phyloP scores from a whole-genome alignment of 1,284 basidiomycete genomes.

The Rhodofomes roseus region DNA sequence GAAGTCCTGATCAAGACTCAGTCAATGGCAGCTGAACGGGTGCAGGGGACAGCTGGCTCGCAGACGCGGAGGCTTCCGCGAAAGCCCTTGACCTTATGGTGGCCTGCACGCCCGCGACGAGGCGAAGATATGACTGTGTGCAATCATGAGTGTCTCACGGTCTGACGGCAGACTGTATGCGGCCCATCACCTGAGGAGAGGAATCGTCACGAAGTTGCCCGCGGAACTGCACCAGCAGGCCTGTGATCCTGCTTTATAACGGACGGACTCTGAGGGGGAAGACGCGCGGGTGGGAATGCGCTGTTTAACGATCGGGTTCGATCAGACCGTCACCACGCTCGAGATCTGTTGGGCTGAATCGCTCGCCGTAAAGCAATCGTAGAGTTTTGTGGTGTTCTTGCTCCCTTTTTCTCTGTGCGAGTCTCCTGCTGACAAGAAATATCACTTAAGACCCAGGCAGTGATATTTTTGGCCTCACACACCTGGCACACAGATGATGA shows the following conservation, averaged over 20 bases:
- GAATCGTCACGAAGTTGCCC: not conserved
- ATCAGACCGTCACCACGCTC: not conserved
- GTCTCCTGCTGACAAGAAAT: no score
- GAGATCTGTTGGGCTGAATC: not conserved
- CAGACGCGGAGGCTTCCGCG: not conserved
- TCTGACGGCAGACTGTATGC: not conserved
- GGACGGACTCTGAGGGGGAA: not conserved
- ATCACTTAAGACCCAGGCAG: no score
- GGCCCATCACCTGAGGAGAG: not conserved
- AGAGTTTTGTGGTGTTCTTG: not conserved
- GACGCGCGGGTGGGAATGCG: not conserved
- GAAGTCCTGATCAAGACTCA: no score
- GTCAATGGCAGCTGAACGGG: not conserved
- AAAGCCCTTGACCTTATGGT: not conserved
- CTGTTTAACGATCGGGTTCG: not conserved
- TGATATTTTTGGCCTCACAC: not conserved
- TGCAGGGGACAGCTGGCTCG: not conserved
- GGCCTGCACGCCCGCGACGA: not conserved
- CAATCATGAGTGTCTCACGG: not conserved
- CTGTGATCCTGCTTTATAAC: not conserved
- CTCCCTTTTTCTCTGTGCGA: no score
- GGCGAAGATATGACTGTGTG: not conserved
- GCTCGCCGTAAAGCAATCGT: no score
- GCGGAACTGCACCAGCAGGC: not conserved
- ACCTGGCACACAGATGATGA: no score